Base-by-base conservation (phyloP, 805 yeast species). In the Saccharomyces jurei region DNA sequence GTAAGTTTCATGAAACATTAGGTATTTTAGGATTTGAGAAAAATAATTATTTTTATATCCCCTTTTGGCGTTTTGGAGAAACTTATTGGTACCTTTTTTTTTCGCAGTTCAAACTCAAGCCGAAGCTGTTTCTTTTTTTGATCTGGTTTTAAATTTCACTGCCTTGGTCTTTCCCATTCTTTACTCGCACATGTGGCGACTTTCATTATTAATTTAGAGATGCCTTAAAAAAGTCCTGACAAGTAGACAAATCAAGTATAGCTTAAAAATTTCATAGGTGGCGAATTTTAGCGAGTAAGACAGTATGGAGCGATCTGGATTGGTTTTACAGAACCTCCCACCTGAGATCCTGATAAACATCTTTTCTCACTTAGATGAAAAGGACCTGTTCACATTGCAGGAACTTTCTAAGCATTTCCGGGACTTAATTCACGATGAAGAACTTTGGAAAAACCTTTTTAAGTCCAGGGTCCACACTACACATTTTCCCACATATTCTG, bases 321-420 rank as follows among this genome's bases (percentile, higher is more conserved):
- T 69, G 99, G 99, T 80, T 99, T 86, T 54, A 99, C 99, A 41
- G 96, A 86, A 71, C 99, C 99, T 76, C 91, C 77, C 77, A 2
- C 59, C 65, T 6, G 77, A 74, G 59, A 60, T 73, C 32, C 56
- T 72, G 49, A 69, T 73, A 41, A 64, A 67, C 52, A 65, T 74
- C 29, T 63, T 73, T 32, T 68, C 73, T 50, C 66, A 71, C 52
- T 56, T 73, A 22, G 75, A 71, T 14, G 71, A 72, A 30, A 58
- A 63, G 27, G 77, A 74, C 56, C 63, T 74, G 21, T 54, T 61
- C 46, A 61, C 61, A 26, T 58, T 74, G 41, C 68, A 71, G 32
- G 65, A 63, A 50, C 63, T 74, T 3, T 70, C 73, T 49, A 62
- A 54, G 8, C 51, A 54, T 0, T 63, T 74, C 27, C 52, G 66